These are phyloP conservation scores for Heterobasidion occidentale DNA, from an alignment of 1,284 basidiomycete species.

Conservation along the genomic window DNA sequence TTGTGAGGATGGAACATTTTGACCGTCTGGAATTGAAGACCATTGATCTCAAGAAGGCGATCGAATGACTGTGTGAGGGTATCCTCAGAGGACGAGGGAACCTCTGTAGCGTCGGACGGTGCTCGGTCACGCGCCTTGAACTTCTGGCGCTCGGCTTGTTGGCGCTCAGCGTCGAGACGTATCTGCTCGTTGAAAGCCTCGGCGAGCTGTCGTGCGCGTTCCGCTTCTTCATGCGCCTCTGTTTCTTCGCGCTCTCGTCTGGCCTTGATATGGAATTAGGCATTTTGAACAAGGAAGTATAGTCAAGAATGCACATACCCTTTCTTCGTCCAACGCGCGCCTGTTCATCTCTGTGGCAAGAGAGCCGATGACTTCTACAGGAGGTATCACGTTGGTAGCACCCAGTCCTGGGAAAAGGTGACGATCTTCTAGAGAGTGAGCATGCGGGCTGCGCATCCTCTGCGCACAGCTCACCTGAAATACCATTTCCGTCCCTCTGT, in stretches of 20 bases:
- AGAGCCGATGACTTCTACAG: constrained; percentile 53
- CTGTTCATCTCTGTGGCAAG: constrained; percentile 68
- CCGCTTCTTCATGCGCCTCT: constrained; percentile 37
- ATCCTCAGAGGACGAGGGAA: constrained; percentile 37
- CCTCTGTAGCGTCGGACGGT: constrained; percentile 59
- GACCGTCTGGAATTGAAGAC: constrained; percentile 52
- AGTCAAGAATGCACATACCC: constrained; percentile 27
- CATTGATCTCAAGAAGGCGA: constrained; percentile 46
- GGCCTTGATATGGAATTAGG: constrained; percentile 10
- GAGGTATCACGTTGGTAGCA: constrained; percentile 48
- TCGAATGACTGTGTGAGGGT: constrained; percentile 56
- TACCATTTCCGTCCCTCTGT: constrained; percentile 63
- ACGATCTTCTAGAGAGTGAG: constrained; percentile 40
- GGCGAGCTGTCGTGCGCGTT: constrained; percentile 37
- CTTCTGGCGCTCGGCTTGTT: constrained; percentile 38
- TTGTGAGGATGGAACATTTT: constrained; percentile 61
- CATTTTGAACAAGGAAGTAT: background rate
- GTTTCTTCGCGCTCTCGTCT: constrained; percentile 41
- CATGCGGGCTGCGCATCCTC: background rate
- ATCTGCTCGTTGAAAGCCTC: constrained; percentile 57
- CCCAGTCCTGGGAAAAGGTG: constrained; percentile 63
- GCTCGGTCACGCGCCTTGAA: constrained; percentile 51
- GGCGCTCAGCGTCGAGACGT: constrained; percentile 47
- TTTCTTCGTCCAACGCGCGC: constrained; percentile 58
- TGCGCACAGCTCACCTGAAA: constrained; percentile 37